These are phyloP conservation scores for Penicillium fimorum DNA, from an alignment of 495 filamentous ascomycete species.

Conservation along the genomic window DNA sequence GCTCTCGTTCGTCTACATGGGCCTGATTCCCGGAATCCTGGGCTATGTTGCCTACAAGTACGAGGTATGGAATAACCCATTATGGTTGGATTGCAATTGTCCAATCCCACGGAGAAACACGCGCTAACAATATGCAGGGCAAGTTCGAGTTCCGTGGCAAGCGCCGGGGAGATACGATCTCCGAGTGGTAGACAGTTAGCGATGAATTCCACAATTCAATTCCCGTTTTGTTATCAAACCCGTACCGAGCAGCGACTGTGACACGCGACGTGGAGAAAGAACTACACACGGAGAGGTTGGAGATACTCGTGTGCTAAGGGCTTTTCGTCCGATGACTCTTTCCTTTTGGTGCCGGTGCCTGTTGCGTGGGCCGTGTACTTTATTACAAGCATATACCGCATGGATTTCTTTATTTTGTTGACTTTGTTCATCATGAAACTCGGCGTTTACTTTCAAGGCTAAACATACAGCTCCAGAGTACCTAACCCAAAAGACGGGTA, in stretches of 20 bases:
- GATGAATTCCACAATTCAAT: conserved; percentile 2
- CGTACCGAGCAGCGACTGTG: conserved; percentile 4
- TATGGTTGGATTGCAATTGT: background rate
- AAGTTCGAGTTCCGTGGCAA: conserved; percentile 85
- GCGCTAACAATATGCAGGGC: conserved; percentile 56
- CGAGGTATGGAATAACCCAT: conserved; percentile 63
- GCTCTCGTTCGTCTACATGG: conserved; percentile 71
- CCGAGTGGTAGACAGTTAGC: conserved; percentile 59
- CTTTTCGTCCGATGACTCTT: conserved; percentile 12
- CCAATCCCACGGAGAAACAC: conserved; percentile 8
- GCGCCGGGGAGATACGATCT: conserved; percentile 74
- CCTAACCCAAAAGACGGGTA: background rate
- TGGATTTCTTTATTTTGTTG: conserved; percentile 25
- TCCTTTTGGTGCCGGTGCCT: conserved; percentile 18
- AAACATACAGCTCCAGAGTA: background rate
- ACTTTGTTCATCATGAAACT: background rate
- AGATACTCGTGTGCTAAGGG: background rate
- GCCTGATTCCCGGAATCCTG: conserved; percentile 65
- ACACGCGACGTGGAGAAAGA: background rate
- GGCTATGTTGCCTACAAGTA: conserved; percentile 69
- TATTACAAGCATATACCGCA: conserved; percentile 44
- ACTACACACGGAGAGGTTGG: background rate
- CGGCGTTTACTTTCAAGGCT: background rate
- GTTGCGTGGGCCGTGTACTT: conserved; percentile 32
- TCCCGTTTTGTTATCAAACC: background rate